A percentile compares a stretch with the other conserved stretches of the same genome.
These are phyloP conservation scores for Fusarium devonianum DNA, from an alignment of 2,329 filamentous ascomycete species.

Conservation along the genomic window DNA sequence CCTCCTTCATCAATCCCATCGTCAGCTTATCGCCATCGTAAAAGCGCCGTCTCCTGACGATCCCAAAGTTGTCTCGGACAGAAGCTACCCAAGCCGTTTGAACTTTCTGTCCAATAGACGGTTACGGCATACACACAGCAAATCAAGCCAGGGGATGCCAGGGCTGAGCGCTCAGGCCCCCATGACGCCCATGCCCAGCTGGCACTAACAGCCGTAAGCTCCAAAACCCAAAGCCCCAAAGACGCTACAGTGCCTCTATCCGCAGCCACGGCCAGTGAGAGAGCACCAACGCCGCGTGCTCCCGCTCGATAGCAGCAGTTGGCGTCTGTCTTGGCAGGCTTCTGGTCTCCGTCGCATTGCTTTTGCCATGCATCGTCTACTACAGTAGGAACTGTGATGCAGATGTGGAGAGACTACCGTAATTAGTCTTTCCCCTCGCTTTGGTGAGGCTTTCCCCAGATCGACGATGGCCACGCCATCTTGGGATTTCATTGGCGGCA, in stretches of 20 bases:
- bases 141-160: conserved; percentile 1
- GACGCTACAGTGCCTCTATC: conserved; percentile 7
- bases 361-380: not conserved
- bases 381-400: not conserved
- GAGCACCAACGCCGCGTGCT: conserved; percentile 20
- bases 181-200: conserved; percentile 29
- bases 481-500: no score
- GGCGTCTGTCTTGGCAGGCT: conserved; percentile 12
- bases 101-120: conserved; percentile 21
- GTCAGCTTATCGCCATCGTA: conserved; percentile 7
- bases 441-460: conserved; percentile 6
- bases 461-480: conserved; percentile 30
- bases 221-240: no score
- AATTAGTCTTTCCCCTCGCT: not conserved
- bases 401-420: conserved; percentile 6
- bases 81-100: no score
- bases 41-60: conserved; percentile 25
- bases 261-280: conserved; percentile 19
- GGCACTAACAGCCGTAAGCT: not conserved
- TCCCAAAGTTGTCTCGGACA: conserved; percentile 21
- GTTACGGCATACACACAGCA: not conserved
- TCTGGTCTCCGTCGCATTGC: no score
- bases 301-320: conserved; percentile 24
- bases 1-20: not conserved
- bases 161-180: conserved; percentile 2